Evolutionary conservation across 2,329 filamentous ascomycete species (phyloP), one percentile per base, ranked within the genome.

Genomic region (Mycosphaerelloides madeirae): DNA sequence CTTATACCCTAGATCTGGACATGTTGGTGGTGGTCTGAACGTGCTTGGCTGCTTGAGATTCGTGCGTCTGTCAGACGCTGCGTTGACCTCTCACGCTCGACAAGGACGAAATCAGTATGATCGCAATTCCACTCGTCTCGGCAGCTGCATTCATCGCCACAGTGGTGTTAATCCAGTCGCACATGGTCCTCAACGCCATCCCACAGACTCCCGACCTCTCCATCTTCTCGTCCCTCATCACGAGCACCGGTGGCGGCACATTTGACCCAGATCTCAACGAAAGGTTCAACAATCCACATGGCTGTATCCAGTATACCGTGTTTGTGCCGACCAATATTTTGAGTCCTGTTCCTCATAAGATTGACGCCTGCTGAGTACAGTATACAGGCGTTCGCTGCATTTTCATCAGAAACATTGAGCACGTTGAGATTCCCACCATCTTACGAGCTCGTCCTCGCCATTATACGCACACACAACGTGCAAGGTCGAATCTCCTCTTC

Each of bases 241-340:
- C 14, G n/a, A 43, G 34, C 11, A 43, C 41, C 3, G 50, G 48
- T 31, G 42, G 41, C 5, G 32, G 48, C 11, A 41, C 33, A 11
- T 48, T 48, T 15, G 48, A 48, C 6, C 42, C 48, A 3, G 45
- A 28, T 4, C 38, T 53, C 9, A 45, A 51, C 19, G 50, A 53
- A 33, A 42, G 48, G 20, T 51, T 53, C 50, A 51, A 53, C 25
- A 36, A 48, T 22, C 46, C 41, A 5, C 20, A 25, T 3, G 44
- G 18, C 9, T 32, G 37, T 18, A 29, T 46, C 9, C 20, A 46
- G 5, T 53, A 44, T 31, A 53, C 48, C 1, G 38, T 42, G 15
- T 49, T 53, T n/a, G 48, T 48, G 13, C 45, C 50, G 2, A 51
- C 50, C 3, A 51, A 51, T 15, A 9, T 46, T 15, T 48, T 51